These are phyloP conservation scores for Deinandra increscens DNA, from an alignment of 129 eudicot genomes.

Conservation along the genomic window DNA sequence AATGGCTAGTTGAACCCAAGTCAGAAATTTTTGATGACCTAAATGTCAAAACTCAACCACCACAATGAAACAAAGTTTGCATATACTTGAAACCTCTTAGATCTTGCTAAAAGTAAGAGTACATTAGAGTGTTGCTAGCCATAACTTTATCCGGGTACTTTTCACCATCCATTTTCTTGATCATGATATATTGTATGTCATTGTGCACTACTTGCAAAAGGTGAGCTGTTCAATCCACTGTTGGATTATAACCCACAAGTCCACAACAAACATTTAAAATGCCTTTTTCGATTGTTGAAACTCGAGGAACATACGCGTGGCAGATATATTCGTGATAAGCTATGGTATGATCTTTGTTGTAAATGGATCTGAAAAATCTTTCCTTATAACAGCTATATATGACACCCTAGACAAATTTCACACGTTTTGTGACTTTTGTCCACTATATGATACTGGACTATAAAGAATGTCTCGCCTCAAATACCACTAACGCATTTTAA, in stretches of 20 bases:
- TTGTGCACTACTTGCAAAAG: slow-evolving; percentile 28
- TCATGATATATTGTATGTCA: slow-evolving; percentile 17
- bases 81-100: slow-evolving; percentile 24
- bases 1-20: slow-evolving; percentile 42
- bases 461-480: no score
- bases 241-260: slow-evolving; percentile 9
- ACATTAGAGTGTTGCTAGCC: slow-evolving; percentile 24
- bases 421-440: no score
- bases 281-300: slow-evolving; percentile 1
- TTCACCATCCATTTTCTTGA: slow-evolving; percentile 11
- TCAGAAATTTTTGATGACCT: slow-evolving; percentile 36
- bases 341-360: neutral
- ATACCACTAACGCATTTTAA: no score
- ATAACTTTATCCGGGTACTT: slow-evolving; percentile 21
- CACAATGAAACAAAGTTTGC: slow-evolving; percentile 23
- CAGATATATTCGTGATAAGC: slow-evolving; percentile 1
- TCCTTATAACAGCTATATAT: neutral
- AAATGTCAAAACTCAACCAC: slow-evolving; percentile 26
- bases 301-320: neutral
- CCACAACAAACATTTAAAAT: neutral
- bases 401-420: no score
- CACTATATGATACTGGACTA: no score
- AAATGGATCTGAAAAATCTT: neutral
- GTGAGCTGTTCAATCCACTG: slow-evolving; percentile 8
- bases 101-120: slow-evolving; percentile 8